Percentiles rank a stretch among this genome's conserved stretches.
Conservation (phyloP, 257 asterid species). For the Gentiana dahurica region DNA sequence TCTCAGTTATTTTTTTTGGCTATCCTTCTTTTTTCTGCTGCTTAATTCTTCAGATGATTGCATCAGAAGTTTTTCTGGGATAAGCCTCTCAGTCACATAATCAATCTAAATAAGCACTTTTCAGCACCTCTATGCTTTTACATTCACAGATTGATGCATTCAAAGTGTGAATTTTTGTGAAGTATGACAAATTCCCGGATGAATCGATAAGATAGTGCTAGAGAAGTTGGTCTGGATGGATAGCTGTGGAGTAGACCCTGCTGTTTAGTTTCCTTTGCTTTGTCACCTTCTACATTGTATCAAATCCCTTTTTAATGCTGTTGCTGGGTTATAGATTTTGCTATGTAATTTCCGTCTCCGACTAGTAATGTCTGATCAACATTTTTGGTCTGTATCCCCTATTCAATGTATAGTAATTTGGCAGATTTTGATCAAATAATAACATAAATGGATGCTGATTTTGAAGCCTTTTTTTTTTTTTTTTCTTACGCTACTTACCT, state of each 20-base stretch:
- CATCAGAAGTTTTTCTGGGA: not conserved
- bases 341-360: not conserved
- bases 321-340: constrained; percentile 1
- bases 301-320: not conserved
- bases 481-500: no score
- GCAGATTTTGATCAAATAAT: no score
- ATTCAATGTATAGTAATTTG: no score
- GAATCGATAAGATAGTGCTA: constrained; percentile 1
- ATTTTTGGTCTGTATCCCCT: no score
- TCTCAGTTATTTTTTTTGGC: constrained; percentile 1
- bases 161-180: no score
- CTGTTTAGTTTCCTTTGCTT: not conserved
- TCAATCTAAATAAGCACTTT: not conserved
- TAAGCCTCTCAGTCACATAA: not conserved
- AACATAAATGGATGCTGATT: no score
- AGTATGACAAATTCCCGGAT: no score
- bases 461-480: no score
- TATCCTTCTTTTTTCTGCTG: not conserved
- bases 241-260: not conserved
- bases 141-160: no score
- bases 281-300: constrained; percentile 1
- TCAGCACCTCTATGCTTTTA: no score
- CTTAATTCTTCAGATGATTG: not conserved
- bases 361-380: no score
- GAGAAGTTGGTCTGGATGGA: constrained; percentile 3